Base-by-base conservation (phyloP, 495 filamentous ascomycete genomes). In the Penicillium cosmopolitanum region DNA sequence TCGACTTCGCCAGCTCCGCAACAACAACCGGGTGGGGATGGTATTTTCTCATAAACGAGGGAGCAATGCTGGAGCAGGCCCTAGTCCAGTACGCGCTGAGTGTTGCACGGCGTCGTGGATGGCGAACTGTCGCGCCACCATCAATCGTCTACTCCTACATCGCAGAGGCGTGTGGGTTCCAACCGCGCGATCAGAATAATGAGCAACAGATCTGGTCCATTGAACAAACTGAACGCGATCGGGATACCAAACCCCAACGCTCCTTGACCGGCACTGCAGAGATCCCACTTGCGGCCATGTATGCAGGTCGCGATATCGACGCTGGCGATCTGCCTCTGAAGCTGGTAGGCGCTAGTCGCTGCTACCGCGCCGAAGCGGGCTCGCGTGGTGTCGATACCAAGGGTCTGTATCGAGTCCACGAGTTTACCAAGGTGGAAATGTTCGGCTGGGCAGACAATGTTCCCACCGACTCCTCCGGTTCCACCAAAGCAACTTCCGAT, bases 351-450 rank as follows among this genome's bases (percentile, higher is more conserved):
- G 85, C 88, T 1, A 96, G 91, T 44, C 83, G 95, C 4, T 95
- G 92, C 75, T 98, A 96, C 69, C 87, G 95, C 48, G 95, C 95
- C 15, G 95, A 98, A 74, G 96, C 95, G 2, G 95, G 95, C 18
- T 88, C 91, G 5, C 81, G 95, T 18, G 95, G 95, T 34, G 85
- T 85, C 21, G 91, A 96, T 42, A 96, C 90, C 8, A 97, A 97
- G 75, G 95, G 95, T 9, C 81, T 98, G 7, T 98, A 98, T 76
- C 88, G 95, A 12, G 95, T 98, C n/a, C 95, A 98, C 77, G 95
- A 98, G 71, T 98, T 98, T 76, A 96, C 92, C 40, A 98, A 98
- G 68, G 94, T 98, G 1, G 95, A 98, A 71, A 86, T 98, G 78
- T 98, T 98, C 70, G 91, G 87, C 0, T 98, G 94, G 94, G 61